Evolutionary conservation across 2,329 filamentous ascomycete genomes (phyloP).

Genomic region (Xylariaceae sp.): DNA sequence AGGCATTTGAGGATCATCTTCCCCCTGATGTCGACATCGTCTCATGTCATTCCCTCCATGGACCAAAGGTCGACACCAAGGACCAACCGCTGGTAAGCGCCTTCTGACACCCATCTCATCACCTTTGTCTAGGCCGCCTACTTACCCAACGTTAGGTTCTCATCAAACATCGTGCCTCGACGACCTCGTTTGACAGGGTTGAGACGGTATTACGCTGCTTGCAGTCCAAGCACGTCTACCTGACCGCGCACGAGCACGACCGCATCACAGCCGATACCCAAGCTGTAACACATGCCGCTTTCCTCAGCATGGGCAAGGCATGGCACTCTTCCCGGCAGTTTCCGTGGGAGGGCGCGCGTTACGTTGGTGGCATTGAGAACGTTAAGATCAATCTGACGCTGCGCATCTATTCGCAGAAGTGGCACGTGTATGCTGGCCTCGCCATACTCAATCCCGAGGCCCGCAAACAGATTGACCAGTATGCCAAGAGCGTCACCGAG

Average conservation of each 20-base stretch:
- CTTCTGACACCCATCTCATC: not conserved
- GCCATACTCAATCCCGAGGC: constrained; percentile 95
- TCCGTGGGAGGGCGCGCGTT: constrained; percentile 94
- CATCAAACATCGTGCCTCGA: constrained; percentile 85
- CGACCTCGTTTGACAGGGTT: constrained; percentile 72
- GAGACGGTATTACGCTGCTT: constrained; percentile 79
- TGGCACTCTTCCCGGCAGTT: constrained; percentile 96
- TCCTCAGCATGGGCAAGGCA: constrained; percentile 94
- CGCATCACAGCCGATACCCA: constrained; percentile 98
- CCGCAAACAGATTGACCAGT: constrained; percentile 88
- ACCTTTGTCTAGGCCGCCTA: not conserved
- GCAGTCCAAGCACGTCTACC: constrained; percentile 78
- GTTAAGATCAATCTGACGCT: constrained; percentile 98
- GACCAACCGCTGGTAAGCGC: constrained; percentile 78
- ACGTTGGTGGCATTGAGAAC: constrained; percentile 96
- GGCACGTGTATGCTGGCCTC: constrained; percentile 97
- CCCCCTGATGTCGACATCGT: constrained; percentile 88
- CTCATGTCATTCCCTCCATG: constrained; percentile 94
- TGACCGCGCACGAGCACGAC: constrained; percentile 85
- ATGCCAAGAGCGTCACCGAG: constrained; percentile 86
- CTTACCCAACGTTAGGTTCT: constrained; percentile 57
- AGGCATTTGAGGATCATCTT: constrained; percentile 84
- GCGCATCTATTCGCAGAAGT: constrained; percentile 97
- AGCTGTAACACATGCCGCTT: constrained; percentile 95
- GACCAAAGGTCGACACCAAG: constrained; percentile 80